phyloP scores from a whole-genome alignment of 1,284 basidiomycete species.

The Pulchroboletus neoregius region DNA sequence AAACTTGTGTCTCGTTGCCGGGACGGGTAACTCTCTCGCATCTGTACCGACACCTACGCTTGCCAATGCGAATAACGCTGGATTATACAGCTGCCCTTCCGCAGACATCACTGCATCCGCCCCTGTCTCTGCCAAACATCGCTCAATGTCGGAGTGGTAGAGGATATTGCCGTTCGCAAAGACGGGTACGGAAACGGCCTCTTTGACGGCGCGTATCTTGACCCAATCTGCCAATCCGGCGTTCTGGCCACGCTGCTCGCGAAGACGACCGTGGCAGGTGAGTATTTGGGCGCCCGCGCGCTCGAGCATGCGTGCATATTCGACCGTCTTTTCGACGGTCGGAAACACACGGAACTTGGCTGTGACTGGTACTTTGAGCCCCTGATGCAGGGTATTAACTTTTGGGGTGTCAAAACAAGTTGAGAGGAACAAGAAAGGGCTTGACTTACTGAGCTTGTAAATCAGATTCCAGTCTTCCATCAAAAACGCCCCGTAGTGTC shows the following conservation, averaged over 20 bases:
- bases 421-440: neutral
- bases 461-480: constrained; percentile 95
- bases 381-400: constrained; percentile 84
- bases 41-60: neutral
- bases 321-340: constrained; percentile 81
- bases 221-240: constrained; percentile 80
- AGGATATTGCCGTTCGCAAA: constrained; percentile 98
- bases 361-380: constrained; percentile 87
- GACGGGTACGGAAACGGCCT: constrained; percentile 87
- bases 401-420: neutral
- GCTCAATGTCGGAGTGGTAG: constrained; percentile 74
- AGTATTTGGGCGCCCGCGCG: constrained; percentile 93
- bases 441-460: constrained; percentile 68
- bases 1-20: constrained; percentile 8
- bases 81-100: constrained; percentile 94
- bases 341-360: constrained; percentile 96
- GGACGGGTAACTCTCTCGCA: neutral
- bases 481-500: constrained; percentile 87
- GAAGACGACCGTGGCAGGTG: constrained; percentile 87
- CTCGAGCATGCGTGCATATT: constrained; percentile 94
- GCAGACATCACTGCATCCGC: constrained; percentile 94
- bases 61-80: constrained; percentile 63
- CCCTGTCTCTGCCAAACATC: constrained; percentile 78
- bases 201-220: constrained; percentile 82
- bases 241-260: constrained; percentile 88